Evolutionary conservation across 202 grass and related monocot species (phyloP), one percentile per base, ranked within the genome.

Genomic region (Carex arenaria): DNA sequence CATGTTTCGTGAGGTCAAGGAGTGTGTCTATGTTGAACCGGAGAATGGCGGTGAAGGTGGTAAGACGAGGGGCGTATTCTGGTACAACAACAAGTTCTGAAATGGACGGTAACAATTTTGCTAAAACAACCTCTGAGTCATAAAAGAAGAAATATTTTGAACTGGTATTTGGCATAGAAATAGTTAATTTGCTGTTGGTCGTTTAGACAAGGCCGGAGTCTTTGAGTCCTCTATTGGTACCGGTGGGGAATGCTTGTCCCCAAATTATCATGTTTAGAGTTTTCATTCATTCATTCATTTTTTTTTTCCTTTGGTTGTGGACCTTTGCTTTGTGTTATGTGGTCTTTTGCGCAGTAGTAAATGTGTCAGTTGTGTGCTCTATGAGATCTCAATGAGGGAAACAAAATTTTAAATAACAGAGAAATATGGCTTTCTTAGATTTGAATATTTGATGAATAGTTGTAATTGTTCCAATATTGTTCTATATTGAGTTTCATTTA

Each of bases 21-120:
- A 97, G 82, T 97, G 94, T 89, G 86, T 94, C 61, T 97, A 94
- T 81, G 90, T 97, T 7, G 87, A 92, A 87, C 75, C 88, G 0
- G 92, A 84, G 78, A 89, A 93, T 56, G 49, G 78, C 67, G 17
- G 28, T 52, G 73, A 77, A 36, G 64, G 22, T 7, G 67, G 61
- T 40, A 70, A 74, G 43, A 67, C 38, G 10, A 97, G 89, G 81
- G 94, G 92, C 10, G 84, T 97, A 51, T 92, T 94, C 85, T 97
- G 94, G 94, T 97, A 97, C 87, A 92, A 86, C 88, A 94, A 94
- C 82, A 88, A 94, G 84, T 89, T 97, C 85, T 97, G 89, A 88
- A 17, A 1, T 32, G 49, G 3, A 78, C 3, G n/a, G 7, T 76
- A 65, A 40, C 66, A 30, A 59, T 61, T 40, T n/a, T 78, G 57